Percentiles rank a stretch among this genome's conserved stretches.
phyloP scores from a whole-genome alignment of 2,329 filamentous ascomycete species.

The Cladosporium oxysporum region DNA sequence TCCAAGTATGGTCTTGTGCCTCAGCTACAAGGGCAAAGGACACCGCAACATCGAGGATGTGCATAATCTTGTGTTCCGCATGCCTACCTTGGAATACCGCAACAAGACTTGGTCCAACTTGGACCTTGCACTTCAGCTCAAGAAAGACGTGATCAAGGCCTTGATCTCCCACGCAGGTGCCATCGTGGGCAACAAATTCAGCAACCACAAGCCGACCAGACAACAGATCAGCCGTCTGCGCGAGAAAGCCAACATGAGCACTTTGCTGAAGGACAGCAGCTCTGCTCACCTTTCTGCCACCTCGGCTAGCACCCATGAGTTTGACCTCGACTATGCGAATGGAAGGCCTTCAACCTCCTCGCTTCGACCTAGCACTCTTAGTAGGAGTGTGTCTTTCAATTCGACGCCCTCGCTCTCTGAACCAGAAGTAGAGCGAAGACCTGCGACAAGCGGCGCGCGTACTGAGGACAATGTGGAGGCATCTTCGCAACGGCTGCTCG shows the following conservation, averaged over 20 bases:
- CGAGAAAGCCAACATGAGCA: conserved; percentile 78
- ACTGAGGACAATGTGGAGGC: neutral
- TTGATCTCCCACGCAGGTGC: conserved; percentile 93
- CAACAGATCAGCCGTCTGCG: conserved; percentile 77
- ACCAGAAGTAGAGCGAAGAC: conserved; percentile 7
- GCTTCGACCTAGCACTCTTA: conserved; percentile 32
- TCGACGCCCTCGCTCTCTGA: conserved; percentile 25
- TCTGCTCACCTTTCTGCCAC: conserved; percentile 25
- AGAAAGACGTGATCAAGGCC: conserved; percentile 91
- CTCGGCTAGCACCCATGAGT: conserved; percentile 31
- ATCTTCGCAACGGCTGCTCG: conserved; percentile 1
- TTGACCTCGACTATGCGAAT: conserved; percentile 24
- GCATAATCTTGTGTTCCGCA: conserved; percentile 94
- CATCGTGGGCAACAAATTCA: conserved; percentile 97
- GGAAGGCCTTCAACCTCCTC: conserved; percentile 34
- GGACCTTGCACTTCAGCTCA: conserved; percentile 86
- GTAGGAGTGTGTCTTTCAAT: conserved; percentile 28
- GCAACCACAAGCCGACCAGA: conserved; percentile 78
- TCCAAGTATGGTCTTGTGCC: conserved; percentile 88
- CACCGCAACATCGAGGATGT: conserved; percentile 96
- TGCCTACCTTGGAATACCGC: conserved; percentile 90
- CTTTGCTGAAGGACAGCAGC: conserved; percentile 51
- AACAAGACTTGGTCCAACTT: conserved; percentile 99
- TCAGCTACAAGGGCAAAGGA: conserved; percentile 95
- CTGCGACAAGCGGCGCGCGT: conserved; percentile 15